Percentiles rank a stretch among this genome's conserved stretches.
phyloP scores from a whole-genome alignment of 2,329 filamentous ascomycete species.

The Epichloe amarillans region DNA sequence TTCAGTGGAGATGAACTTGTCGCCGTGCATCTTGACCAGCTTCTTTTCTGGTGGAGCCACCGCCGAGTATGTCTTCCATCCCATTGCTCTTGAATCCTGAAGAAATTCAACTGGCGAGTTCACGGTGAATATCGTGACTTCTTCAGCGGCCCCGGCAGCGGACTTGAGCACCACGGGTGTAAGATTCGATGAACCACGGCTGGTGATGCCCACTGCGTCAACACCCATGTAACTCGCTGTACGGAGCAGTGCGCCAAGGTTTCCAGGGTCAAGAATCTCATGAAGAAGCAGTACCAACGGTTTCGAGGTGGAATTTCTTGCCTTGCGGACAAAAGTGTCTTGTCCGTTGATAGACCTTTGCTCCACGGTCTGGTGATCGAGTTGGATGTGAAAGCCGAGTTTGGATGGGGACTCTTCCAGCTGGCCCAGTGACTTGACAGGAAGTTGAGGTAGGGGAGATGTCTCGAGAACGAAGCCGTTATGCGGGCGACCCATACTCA shows the following conservation, averaged over 20 bases:
- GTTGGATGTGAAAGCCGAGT: slow-evolving; percentile 41
- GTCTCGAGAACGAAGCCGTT: slow-evolving; percentile 83
- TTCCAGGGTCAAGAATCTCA: slow-evolving; percentile 72
- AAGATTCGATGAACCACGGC: slow-evolving; percentile 58
- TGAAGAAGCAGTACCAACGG: slow-evolving; percentile 66
- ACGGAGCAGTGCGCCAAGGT: slow-evolving; percentile 79
- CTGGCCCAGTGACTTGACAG: slow-evolving; percentile 44
- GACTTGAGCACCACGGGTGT: slow-evolving; percentile 74
- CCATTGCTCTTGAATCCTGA: slow-evolving; percentile 48
- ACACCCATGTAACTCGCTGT: slow-evolving; percentile 85
- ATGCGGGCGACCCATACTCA: slow-evolving; percentile 71
- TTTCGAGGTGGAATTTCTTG: slow-evolving; percentile 27
- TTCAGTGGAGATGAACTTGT: slow-evolving; percentile 35
- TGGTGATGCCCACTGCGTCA: slow-evolving; percentile 68
- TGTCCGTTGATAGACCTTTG: slow-evolving; percentile 62
- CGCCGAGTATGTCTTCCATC: slow-evolving; percentile 77
- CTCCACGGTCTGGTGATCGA: slow-evolving; percentile 60
- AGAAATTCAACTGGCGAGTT: slow-evolving; percentile 58
- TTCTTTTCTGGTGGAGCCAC: slow-evolving; percentile 34
- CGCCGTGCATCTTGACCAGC: slow-evolving; percentile 19
- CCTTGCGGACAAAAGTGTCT: slow-evolving; percentile 31
- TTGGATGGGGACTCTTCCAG: slow-evolving; percentile 30
- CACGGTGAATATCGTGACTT: slow-evolving; percentile 59
- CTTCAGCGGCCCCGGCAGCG: slow-evolving; percentile 76
- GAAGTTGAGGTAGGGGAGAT: slow-evolving; percentile 64